A percentile compares a stretch with the other conserved stretches of the same genome.
phyloP scores from a whole-genome alignment of 2,329 filamentous ascomycete genomes.

The Lachnellula subtilissima region DNA sequence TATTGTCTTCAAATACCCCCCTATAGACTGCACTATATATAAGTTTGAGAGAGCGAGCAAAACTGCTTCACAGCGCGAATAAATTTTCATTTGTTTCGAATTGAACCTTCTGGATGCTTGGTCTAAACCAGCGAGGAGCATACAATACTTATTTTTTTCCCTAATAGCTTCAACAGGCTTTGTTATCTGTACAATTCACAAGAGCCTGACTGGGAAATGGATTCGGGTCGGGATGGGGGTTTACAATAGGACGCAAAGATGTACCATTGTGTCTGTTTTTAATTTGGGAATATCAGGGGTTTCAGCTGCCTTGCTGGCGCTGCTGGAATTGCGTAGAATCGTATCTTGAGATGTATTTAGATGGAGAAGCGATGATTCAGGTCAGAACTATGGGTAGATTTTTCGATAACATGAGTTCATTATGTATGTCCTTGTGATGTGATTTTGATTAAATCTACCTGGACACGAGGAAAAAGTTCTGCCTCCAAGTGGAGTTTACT shows the following conservation, averaged over 20 bases:
- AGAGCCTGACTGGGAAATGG: not conserved
- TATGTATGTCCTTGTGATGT: too few species aligned
- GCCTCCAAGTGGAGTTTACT: too few species aligned
- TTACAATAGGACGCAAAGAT: not conserved
- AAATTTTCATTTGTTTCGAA: conserved; percentile 9
- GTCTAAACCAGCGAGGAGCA: not conserved
- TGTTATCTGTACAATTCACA: conserved; percentile 5
- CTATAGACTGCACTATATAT: conserved; percentile 27
- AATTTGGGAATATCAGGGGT: not conserved
- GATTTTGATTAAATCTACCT: too few species aligned
- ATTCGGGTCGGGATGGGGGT: not conserved
- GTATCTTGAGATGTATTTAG: conserved; percentile 9
- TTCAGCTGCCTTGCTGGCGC: conserved; percentile 1
- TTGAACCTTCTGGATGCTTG: not conserved
- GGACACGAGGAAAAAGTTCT: too few species aligned
- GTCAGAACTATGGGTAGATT: conserved; percentile 4
- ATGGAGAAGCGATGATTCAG: conserved; percentile 5
- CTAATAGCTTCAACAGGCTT: not conserved
- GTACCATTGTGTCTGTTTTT: not conserved
- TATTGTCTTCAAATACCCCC: conserved; percentile 25
- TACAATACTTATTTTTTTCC: not conserved
- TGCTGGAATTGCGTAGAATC: conserved; percentile 8
- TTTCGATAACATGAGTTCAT: too few species aligned
- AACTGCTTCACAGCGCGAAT: conserved; percentile 10
- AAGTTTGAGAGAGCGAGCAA: conserved; percentile 12